Evolutionary conservation across 768 basidiomycete genomes (phyloP).

Genomic region (Tremella yokohamensis): DNA sequence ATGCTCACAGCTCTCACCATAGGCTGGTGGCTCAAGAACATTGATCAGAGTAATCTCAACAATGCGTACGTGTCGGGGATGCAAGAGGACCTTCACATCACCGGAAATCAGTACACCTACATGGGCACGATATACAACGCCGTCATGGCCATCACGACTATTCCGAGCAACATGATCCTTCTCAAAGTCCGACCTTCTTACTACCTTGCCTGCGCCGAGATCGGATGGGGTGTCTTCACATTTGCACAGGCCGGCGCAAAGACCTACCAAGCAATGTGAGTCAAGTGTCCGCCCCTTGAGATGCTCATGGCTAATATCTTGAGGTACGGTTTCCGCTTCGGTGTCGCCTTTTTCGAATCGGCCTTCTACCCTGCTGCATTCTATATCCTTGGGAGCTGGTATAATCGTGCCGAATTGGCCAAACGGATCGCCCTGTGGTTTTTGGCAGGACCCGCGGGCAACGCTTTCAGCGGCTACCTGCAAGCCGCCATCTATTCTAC

Average conservation of each 20-base stretch:
- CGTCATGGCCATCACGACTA: constrained; percentile 12
- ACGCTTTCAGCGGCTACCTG: constrained; percentile 16
- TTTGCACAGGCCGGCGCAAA: constrained; percentile 26
- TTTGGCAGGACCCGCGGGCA: constrained; percentile 16
- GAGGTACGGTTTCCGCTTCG: constrained; percentile 25
- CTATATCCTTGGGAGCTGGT: constrained; percentile 30
- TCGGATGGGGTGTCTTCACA: constrained; percentile 29
- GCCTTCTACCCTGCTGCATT: constrained; percentile 21
- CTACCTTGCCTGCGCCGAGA: constrained; percentile 20
- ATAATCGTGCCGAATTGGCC: constrained; percentile 21
- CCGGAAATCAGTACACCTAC: constrained; percentile 28
- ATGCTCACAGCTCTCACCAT: constrained; percentile 24
- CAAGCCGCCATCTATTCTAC: constrained; percentile 24
- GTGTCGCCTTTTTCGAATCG: constrained; percentile 22
- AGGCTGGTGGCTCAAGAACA: constrained; percentile 29
- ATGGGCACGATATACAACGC: constrained; percentile 23
- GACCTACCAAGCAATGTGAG: constrained; percentile 19
- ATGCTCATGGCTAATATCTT: background rate
- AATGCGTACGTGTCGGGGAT: constrained; percentile 32
- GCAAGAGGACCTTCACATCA: constrained; percentile 33
- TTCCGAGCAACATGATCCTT: constrained; percentile 21
- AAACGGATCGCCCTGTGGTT: constrained; percentile 27
- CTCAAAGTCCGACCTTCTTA: constrained; percentile 20
- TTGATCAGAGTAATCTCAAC: constrained; percentile 24
- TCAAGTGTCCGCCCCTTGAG: background rate